Conservation (phyloP, 176 grass and related monocot species). For the Miscanthus lutarioriparius region DNA sequence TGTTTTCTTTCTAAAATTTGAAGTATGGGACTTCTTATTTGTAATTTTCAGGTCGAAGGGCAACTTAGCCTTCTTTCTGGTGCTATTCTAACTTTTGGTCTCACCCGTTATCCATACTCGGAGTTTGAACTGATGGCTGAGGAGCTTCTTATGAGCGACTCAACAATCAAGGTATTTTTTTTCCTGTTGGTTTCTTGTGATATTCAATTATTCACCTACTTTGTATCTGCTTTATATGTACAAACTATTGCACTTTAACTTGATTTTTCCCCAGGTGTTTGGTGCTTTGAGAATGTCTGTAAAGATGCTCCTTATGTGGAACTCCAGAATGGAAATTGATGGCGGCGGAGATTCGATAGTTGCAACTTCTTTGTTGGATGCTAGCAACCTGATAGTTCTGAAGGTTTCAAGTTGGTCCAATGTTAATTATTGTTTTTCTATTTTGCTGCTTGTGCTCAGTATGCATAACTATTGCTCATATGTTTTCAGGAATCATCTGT, state of each 20-base stretch:
- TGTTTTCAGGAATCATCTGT: conserved; percentile 83
- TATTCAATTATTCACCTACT: conserved; percentile 4
- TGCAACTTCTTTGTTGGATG: conserved; percentile 89
- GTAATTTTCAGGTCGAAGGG: conserved; percentile 86
- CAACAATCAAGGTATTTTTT: conserved; percentile 79
- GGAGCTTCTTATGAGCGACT: conserved; percentile 99
- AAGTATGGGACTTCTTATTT: conserved; percentile 32
- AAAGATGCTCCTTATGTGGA: conserved; percentile 99
- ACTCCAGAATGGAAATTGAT: conserved; percentile 92
- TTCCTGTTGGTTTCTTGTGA: conserved; percentile 27
- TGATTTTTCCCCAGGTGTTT: conserved; percentile 66
- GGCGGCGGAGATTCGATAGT: conserved; percentile 89
- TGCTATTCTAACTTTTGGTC: conserved; percentile 85
- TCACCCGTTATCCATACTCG: conserved; percentile 89
- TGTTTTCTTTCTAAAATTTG: conserved; percentile 16
- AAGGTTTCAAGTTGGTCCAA: conserved; percentile 53
- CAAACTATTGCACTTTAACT: conserved; percentile 8
- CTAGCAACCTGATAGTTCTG: conserved; percentile 99
- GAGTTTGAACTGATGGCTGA: conserved; percentile 98
- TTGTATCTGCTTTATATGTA: conserved; percentile 26
- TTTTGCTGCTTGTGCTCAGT: conserved; percentile 23
- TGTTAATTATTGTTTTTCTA: neutral
- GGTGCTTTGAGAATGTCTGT: conserved; percentile 98
- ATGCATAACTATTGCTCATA: conserved; percentile 5
- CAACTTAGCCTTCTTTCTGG: conserved; percentile 86